These are phyloP conservation scores for Ganoderma lucidum DNA, from an alignment of 1,284 basidiomycete species.

Conservation along the genomic window DNA sequence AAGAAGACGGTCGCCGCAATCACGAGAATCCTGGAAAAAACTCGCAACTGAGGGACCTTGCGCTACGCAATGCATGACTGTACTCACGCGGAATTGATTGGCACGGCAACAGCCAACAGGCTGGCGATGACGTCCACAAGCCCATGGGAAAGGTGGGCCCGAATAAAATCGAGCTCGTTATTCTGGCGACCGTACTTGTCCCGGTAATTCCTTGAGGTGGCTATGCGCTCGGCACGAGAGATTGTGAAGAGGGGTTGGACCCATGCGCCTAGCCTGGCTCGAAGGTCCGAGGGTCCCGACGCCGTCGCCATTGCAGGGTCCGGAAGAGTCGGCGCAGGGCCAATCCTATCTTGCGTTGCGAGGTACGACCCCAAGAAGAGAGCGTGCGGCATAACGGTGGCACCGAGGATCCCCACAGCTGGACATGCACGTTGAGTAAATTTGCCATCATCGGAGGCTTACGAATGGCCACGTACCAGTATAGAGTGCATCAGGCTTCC, in stretches of 20 bases:
- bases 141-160: constrained; percentile 79
- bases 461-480: constrained; percentile 57
- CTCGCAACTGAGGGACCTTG: background rate
- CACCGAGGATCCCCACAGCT: constrained; percentile 84
- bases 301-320: constrained; percentile 26
- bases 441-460: constrained; percentile 40
- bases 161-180: constrained; percentile 72
- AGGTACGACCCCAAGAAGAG: constrained; percentile 90
- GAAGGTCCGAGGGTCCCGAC: constrained; percentile 15
- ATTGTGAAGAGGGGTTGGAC: constrained; percentile 37
- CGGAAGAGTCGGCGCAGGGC: constrained; percentile 29
- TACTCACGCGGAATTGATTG: constrained; percentile 73
- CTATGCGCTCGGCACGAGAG: constrained; percentile 37
- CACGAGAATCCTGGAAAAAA: constrained; percentile 37
- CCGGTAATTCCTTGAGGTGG: constrained; percentile 37
- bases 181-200: constrained; percentile 56
- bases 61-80: background rate
- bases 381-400: constrained; percentile 91
- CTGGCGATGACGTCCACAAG: constrained; percentile 68
- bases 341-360: constrained; percentile 63
- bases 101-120: constrained; percentile 81
- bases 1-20: constrained; percentile 42
- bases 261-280: constrained; percentile 26
- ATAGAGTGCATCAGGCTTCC: constrained; percentile 69
- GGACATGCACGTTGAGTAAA: constrained; percentile 72